Percentiles rank a stretch among this genome's conserved stretches.
Evolutionary conservation across 305 asterid species (phyloP).

Genomic region (Nicotiana rustica): DNA sequence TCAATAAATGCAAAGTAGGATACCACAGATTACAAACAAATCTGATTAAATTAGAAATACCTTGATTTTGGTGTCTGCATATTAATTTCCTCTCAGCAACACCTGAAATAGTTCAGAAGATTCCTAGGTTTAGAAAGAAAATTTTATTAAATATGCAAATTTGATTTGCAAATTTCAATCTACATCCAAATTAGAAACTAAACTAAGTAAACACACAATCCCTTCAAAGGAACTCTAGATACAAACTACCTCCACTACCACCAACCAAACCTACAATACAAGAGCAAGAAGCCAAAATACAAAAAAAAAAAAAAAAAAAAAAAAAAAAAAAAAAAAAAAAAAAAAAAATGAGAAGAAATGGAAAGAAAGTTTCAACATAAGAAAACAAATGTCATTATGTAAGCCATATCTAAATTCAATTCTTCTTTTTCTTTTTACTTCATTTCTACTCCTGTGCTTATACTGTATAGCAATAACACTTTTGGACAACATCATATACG

Average conservation of each 20-base stretch:
- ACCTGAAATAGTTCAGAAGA: conserved; percentile 58
- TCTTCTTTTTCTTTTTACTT: conserved; percentile 57
- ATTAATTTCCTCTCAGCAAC: conserved; percentile 43
- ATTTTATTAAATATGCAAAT: conserved; percentile 35
- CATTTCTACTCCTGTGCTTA: conserved; percentile 57
- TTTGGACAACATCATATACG: conserved; percentile 46
- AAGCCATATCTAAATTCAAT: conserved; percentile 53
- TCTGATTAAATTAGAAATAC: conserved; percentile 41
- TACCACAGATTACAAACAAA: not conserved
- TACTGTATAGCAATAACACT: conserved; percentile 46
- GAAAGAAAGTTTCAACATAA: conserved; percentile 44
- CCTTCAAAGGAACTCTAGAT: conserved; percentile 81
- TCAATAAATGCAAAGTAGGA: not conserved
- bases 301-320: not conserved
- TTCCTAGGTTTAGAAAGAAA: conserved; percentile 45
- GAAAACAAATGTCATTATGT: conserved; percentile 29
- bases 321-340: too few species aligned
- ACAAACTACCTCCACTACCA: conserved; percentile 90
- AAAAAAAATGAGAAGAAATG: not conserved
- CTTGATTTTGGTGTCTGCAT: conserved; percentile 84
- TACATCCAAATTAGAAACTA: conserved; percentile 47
- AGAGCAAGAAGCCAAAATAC: conserved; percentile 35
- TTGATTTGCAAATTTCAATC: conserved; percentile 48
- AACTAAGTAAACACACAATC: conserved; percentile 54
- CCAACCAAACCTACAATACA: conserved; percentile 68